phyloP scores from a whole-genome alignment of 768 basidiomycete species.

The Termitomyces sp. region DNA sequence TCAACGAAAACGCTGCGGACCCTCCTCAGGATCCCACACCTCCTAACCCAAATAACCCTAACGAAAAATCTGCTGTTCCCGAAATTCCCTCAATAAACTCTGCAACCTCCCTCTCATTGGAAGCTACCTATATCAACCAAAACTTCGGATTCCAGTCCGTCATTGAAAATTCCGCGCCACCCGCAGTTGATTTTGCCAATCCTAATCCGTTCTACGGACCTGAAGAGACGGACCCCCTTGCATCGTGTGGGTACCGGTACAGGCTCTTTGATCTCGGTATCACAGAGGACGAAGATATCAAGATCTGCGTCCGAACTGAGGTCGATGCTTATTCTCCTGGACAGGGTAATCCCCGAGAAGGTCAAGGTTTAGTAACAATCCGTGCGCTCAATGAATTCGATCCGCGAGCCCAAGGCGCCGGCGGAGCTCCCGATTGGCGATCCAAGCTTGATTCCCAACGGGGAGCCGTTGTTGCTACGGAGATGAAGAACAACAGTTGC shows the following conservation, averaged over 20 bases:
- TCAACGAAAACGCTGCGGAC: constrained; percentile 97
- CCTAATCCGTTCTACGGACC: constrained; percentile 95
- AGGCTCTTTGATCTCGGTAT: constrained; percentile 91
- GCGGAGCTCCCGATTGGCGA: constrained; percentile 98
- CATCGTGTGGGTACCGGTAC: constrained; percentile 96
- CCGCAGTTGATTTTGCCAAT: constrained; percentile 70
- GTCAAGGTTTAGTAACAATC: constrained; percentile 82
- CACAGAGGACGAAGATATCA: constrained; percentile 86
- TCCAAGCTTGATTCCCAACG: constrained; percentile 95
- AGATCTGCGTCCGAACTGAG: constrained; percentile 92
- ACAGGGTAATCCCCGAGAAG: constrained; percentile 59
- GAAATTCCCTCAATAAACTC: constrained; percentile 89
- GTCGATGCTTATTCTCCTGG: constrained; percentile 82
- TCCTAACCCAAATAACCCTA: constrained; percentile 72
- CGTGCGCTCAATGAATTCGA: constrained; percentile 98
- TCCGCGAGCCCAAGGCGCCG: constrained; percentile 81
- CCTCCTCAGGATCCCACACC: constrained; percentile 83
- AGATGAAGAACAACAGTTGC: constrained; percentile 99
- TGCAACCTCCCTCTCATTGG: constrained; percentile 88
- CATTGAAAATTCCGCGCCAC: constrained; percentile 58
- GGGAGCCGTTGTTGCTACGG: constrained; percentile 96
- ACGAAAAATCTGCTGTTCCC: constrained; percentile 55
- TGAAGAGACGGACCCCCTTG: constrained; percentile 92
- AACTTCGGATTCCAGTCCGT: constrained; percentile 98
- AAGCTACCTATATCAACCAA: constrained; percentile 98